phyloP scores from a whole-genome alignment of 192 early-diverging fungal species.

The Paraglomus brasilianum region DNA sequence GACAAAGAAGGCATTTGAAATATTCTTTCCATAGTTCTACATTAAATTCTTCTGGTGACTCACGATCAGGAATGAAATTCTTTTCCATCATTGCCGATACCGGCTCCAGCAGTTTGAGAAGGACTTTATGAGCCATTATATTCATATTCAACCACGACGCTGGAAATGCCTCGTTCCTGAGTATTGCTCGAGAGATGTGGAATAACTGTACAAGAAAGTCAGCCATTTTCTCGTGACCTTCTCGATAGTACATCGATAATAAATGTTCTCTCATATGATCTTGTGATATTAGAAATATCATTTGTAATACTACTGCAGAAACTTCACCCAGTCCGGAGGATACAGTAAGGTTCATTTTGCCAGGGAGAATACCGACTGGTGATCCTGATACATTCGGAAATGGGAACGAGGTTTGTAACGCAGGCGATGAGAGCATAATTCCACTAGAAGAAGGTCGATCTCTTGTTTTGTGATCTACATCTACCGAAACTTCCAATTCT shows the following conservation, averaged over 20 bases:
- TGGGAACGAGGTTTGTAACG: background rate
- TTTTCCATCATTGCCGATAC: conserved; percentile 23
- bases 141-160: conserved; percentile 43
- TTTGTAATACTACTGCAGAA: conserved; percentile 23
- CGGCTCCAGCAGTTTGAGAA: conserved; percentile 34
- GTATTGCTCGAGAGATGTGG: conserved; percentile 14
- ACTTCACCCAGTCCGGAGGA: conserved; percentile 28
- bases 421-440: background rate
- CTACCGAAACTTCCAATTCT: conserved; percentile 12
- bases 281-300: conserved; percentile 27
- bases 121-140: conserved; percentile 42
- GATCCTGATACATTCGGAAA: background rate
- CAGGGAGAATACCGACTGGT: background rate
- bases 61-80: conserved; percentile 27
- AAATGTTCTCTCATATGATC: conserved; percentile 29
- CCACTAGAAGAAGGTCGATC: conserved; percentile 18
- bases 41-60: conserved; percentile 18
- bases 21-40: conserved; percentile 27
- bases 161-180: conserved; percentile 26
- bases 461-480: background rate
- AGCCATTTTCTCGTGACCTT: conserved; percentile 25
- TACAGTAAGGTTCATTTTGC: background rate
- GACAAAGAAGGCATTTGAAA: conserved; percentile 42
- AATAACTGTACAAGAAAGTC: conserved; percentile 26
- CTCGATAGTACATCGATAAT: conserved; percentile 21